Evolutionary conservation across 768 basidiomycete species (phyloP).

Genomic region (Strobilomyces dryophilus): DNA sequence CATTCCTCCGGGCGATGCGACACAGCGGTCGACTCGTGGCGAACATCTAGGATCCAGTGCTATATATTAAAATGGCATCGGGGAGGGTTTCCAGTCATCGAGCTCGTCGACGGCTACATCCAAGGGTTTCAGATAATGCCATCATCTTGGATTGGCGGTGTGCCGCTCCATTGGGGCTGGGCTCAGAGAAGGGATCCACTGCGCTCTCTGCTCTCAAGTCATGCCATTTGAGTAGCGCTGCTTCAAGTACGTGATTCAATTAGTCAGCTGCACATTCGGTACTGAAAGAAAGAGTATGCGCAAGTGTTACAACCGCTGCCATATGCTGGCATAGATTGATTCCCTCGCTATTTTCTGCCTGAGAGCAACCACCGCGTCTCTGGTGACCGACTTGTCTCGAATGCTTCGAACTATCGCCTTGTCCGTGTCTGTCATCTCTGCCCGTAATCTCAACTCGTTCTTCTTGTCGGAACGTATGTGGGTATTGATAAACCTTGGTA

Average conservation of each 20-base stretch:
- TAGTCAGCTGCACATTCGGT: no score
- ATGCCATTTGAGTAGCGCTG: no score
- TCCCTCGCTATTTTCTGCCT: slow-evolving; percentile 15
- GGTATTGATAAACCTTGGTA: slow-evolving; percentile 8
- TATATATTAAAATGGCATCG: background rate
- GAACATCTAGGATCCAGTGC: slow-evolving; percentile 4
- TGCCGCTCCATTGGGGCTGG: no score
- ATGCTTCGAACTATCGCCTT: slow-evolving; percentile 9
- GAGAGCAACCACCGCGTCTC: slow-evolving; percentile 2
- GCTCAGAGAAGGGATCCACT: no score
- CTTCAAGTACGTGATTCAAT: no score
- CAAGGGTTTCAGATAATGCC: background rate
- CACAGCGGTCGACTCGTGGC: slow-evolving; percentile 16
- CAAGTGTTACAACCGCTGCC: background rate
- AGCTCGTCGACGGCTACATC: slow-evolving; percentile 18
- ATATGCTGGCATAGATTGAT: slow-evolving; percentile 1
- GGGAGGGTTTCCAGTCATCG: slow-evolving; percentile 18
- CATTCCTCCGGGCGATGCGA: slow-evolving; percentile 3
- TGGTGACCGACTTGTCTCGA: background rate
- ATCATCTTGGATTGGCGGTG: no score
- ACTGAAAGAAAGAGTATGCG: no score
- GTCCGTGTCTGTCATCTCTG: slow-evolving; percentile 16
- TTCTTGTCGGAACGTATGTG: slow-evolving; percentile 16
- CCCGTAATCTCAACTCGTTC: slow-evolving; percentile 10
- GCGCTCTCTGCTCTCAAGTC: no score